Evolutionary conservation across 495 filamentous ascomycete genomes (phyloP).

Genomic region (Achaetomiella virescens): DNA sequence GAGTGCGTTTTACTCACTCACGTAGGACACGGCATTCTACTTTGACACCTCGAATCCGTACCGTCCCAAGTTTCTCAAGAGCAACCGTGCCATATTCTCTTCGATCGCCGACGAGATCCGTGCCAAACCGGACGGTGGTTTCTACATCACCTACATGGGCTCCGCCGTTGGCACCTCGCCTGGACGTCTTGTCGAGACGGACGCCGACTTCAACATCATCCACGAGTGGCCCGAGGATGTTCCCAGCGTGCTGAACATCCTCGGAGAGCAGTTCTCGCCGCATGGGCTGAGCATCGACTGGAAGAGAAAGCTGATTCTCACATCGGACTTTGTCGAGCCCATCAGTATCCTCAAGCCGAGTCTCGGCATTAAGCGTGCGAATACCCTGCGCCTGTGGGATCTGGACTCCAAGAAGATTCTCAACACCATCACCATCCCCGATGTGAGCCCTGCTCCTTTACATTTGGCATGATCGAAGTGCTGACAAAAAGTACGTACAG

Average conservation of each 20-base stretch:
- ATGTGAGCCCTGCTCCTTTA: constrained; percentile 13
- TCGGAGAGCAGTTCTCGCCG: constrained; percentile 54
- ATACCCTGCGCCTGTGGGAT: constrained; percentile 57
- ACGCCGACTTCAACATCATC: constrained; percentile 55
- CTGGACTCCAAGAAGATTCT: constrained; percentile 46
- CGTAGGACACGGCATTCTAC: constrained; percentile 59
- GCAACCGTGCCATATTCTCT: constrained; percentile 49
- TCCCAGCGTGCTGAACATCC: constrained; percentile 44
- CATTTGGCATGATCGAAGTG: neutral
- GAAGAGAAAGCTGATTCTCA: constrained; percentile 50
- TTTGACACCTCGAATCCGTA: constrained; percentile 56
- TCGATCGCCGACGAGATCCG: constrained; percentile 60
- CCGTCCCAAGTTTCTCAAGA: constrained; percentile 51
- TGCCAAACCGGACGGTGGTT: constrained; percentile 58
- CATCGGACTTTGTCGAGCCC: constrained; percentile 58
- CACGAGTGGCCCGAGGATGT: constrained; percentile 55
- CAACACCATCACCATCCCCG: constrained; percentile 56
- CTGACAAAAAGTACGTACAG: neutral
- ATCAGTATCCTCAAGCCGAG: constrained; percentile 55
- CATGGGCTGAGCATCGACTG: constrained; percentile 56
- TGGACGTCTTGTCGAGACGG: constrained; percentile 54
- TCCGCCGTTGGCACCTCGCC: constrained; percentile 51
- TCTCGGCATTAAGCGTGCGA: constrained; percentile 44
- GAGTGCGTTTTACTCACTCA: neutral
- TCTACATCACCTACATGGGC: constrained; percentile 53